A percentile compares a stretch with the other conserved stretches of the same genome.
Conservation (phyloP, 495 filamentous ascomycete species). For the Aspergillus leporis region DNA sequence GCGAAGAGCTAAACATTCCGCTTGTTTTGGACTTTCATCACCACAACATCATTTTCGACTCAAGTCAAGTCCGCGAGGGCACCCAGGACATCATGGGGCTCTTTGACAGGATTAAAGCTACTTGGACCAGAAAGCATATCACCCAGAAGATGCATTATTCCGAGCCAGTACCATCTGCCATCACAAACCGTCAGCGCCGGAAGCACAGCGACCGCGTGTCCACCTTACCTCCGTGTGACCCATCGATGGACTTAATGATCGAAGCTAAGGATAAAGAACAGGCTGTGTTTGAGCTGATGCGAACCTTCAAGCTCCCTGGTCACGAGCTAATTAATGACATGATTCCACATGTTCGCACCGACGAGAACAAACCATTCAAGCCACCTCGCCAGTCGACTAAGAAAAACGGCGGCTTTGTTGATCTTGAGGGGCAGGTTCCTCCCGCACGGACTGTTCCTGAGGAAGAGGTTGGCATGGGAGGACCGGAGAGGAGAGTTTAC, state of each 20-base stretch:
- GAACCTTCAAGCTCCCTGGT: conserved; percentile 78
- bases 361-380: conserved; percentile 69
- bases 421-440: conserved; percentile 49
- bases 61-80: conserved; percentile 72
- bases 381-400: conserved; percentile 49
- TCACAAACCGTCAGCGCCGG: conserved; percentile 72
- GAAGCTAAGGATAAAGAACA: conserved; percentile 99
- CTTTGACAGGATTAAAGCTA: conserved; percentile 72
- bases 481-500: conserved; percentile 81
- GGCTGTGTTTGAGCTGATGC: conserved; percentile 92
- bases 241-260: conserved; percentile 93
- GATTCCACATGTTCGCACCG: conserved; percentile 70
- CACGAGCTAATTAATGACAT: conserved; percentile 76
- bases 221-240: conserved; percentile 77
- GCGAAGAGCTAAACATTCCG: conserved; percentile 90
- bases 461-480: conserved; percentile 84
- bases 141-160: conserved; percentile 97
- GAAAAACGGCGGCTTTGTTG: conserved; percentile 50
- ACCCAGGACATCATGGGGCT: conserved; percentile 77
- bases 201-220: conserved; percentile 81
- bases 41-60: conserved; percentile 89
- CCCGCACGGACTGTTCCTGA: conserved; percentile 53
- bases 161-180: conserved; percentile 71
- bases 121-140: conserved; percentile 85
- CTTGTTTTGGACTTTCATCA: conserved; percentile 94